Percentiles rank a stretch among this genome's conserved stretches.
These are phyloP conservation scores for Marchantia polymorpha DNA, from an alignment of 225 moss, liverwort and hornwort species.

Conservation along the genomic window DNA sequence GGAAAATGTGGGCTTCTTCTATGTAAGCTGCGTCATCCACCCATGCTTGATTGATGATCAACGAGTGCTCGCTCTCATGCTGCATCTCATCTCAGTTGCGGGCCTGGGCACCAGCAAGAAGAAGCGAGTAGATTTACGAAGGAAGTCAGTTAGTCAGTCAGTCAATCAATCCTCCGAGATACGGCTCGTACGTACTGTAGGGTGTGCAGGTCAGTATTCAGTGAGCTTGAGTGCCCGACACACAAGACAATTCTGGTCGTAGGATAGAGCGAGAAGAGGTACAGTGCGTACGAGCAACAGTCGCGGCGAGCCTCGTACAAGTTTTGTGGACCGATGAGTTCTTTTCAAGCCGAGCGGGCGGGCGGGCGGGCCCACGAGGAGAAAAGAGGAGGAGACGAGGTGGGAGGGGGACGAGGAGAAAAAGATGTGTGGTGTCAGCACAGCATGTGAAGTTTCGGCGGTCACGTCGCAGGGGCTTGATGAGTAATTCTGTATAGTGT, in stretches of 20 bases:
- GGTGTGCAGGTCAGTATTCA: background rate
- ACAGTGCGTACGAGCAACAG: background rate
- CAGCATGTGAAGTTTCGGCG: background rate
- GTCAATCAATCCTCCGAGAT: too few relatives aligned
- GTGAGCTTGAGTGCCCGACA: background rate
- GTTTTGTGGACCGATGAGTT: background rate
- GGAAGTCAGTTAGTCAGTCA: too few relatives aligned
- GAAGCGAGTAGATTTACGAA: too few relatives aligned
- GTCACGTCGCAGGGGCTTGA: background rate
- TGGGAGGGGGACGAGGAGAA: background rate
- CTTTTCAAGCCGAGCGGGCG: too few relatives aligned
- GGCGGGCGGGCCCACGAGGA: background rate
- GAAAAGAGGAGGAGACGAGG: background rate
- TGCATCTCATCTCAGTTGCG: too few relatives aligned
- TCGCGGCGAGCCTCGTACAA: background rate
- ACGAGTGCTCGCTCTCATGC: too few relatives aligned
- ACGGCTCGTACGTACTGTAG: too few relatives aligned
- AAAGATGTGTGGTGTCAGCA: background rate
- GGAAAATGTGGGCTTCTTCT: too few relatives aligned
- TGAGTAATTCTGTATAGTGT: too few relatives aligned
- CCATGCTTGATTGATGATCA: too few relatives aligned
- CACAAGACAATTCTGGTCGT: background rate
- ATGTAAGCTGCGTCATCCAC: too few relatives aligned
- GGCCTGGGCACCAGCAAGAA: too few relatives aligned
- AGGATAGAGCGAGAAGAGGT: background rate